Percentiles rank a stretch among this genome's conserved stretches.
Evolutionary conservation across 1,139 yeast species (phyloP).

Genomic region (Debaryomyces coudertii): DNA sequence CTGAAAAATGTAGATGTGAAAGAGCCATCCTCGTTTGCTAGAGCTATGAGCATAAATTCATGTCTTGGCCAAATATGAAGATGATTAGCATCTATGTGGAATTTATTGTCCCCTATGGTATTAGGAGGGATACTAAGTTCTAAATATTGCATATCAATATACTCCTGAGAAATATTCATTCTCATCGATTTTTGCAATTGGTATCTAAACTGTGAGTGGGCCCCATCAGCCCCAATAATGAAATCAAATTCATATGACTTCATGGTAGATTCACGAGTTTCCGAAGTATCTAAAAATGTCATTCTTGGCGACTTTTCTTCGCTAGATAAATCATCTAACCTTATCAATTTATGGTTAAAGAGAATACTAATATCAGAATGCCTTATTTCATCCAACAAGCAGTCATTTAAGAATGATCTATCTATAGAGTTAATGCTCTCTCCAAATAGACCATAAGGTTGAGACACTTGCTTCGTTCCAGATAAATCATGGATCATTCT

Average conservation of each 20-base stretch:
- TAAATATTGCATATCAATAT: slow-evolving; percentile 81
- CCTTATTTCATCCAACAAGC: slow-evolving; percentile 61
- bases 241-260: slow-evolving; percentile 50
- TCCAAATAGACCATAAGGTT: slow-evolving; percentile 80
- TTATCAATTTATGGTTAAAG: slow-evolving; percentile 62
- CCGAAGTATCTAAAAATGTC: slow-evolving; percentile 24
- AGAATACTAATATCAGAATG: slow-evolving; percentile 44
- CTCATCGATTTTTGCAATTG: slow-evolving; percentile 69
- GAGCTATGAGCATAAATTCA: slow-evolving; percentile 84
- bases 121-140: slow-evolving; percentile 76
- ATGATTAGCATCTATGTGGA: slow-evolving; percentile 69
- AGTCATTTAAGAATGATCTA: slow-evolving; percentile 67
- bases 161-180: slow-evolving; percentile 75
- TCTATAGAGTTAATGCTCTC: slow-evolving; percentile 87
- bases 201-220: slow-evolving; percentile 73
- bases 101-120: slow-evolving; percentile 26
- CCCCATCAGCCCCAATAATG: slow-evolving; percentile 85
- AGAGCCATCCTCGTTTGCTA: slow-evolving; percentile 83
- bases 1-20: slow-evolving; percentile 91
- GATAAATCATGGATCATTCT: slow-evolving; percentile 80
- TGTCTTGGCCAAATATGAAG: slow-evolving; percentile 94
- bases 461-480: slow-evolving; percentile 67
- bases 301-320: slow-evolving; percentile 27
- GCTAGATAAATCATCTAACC: slow-evolving; percentile 30
- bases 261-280: slow-evolving; percentile 15